A percentile compares a stretch with the other conserved stretches of the same genome.
These are phyloP conservation scores for Tylopilus subfusipes DNA, from an alignment of 768 basidiomycete genomes.

Conservation along the genomic window DNA sequence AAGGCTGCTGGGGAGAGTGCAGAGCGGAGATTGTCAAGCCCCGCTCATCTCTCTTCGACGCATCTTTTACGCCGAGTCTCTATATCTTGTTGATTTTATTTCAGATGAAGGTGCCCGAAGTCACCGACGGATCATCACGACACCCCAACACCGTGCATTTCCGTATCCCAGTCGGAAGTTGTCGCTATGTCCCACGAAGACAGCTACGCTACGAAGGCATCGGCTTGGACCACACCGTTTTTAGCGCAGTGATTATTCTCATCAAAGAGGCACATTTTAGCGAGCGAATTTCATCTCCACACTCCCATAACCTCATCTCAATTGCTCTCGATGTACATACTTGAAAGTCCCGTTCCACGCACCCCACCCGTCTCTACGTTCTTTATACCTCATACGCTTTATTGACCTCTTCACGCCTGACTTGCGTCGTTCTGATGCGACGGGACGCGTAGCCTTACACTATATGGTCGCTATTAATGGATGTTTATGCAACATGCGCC, in stretches of 20 bases:
- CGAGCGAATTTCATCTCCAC: background rate
- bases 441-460: background rate
- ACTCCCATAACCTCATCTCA: background rate
- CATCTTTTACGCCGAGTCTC: background rate
- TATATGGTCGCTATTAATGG: constrained; percentile 1
- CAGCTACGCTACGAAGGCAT: background rate
- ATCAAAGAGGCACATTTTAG: background rate
- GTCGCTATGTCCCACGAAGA: background rate
- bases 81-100: background rate
- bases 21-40: constrained; percentile 3
- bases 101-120: background rate
- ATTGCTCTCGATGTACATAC: constrained; percentile 6
- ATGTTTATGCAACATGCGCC: background rate
- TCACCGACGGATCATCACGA: background rate
- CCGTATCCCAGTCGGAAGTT: background rate
- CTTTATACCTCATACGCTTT: background rate
- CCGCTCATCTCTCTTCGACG: constrained; percentile 10
- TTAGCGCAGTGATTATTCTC: background rate
- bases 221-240: background rate
- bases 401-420: background rate
- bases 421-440: background rate
- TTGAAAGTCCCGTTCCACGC: background rate
- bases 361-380: background rate
- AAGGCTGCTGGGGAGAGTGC: constrained; percentile 3
- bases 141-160: background rate